These are phyloP conservation scores for Nicotiana tabacum DNA, from an alignment of 257 asterid species.

Conservation along the genomic window DNA sequence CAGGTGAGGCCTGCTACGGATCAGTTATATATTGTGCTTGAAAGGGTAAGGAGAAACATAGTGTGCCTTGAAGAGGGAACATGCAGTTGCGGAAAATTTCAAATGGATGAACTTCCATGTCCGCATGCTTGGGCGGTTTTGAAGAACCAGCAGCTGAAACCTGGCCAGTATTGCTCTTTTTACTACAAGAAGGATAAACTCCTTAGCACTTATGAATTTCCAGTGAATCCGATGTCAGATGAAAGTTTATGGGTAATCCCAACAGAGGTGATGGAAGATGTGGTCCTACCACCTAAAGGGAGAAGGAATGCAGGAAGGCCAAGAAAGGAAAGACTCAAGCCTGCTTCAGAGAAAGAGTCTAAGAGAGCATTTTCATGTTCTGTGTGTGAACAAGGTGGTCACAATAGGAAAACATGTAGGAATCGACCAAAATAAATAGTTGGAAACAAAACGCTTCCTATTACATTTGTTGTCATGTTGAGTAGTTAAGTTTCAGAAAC, in stretches of 20 bases:
- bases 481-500: too few species aligned
- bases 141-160: not conserved
- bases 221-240: not conserved
- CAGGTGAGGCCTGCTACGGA: not conserved
- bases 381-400: too few species aligned
- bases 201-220: not conserved
- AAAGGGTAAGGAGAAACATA: not conserved
- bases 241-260: not conserved
- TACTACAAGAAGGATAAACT: not conserved
- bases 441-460: too few species aligned
- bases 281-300: not conserved
- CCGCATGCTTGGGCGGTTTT: not conserved
- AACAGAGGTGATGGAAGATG: not conserved
- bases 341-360: too few species aligned
- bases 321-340: too few species aligned
- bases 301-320: not conserved
- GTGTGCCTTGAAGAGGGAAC: not conserved
- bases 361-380: too few species aligned
- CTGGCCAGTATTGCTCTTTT: not conserved
- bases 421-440: too few species aligned
- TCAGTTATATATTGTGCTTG: not conserved
- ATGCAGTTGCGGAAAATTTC: not conserved
- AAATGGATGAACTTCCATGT: not conserved
- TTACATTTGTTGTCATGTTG: too few species aligned
- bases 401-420: too few species aligned